Evolutionary conservation across 257 asterid species (phyloP).

Genomic region (Jacaranda copaia): DNA sequence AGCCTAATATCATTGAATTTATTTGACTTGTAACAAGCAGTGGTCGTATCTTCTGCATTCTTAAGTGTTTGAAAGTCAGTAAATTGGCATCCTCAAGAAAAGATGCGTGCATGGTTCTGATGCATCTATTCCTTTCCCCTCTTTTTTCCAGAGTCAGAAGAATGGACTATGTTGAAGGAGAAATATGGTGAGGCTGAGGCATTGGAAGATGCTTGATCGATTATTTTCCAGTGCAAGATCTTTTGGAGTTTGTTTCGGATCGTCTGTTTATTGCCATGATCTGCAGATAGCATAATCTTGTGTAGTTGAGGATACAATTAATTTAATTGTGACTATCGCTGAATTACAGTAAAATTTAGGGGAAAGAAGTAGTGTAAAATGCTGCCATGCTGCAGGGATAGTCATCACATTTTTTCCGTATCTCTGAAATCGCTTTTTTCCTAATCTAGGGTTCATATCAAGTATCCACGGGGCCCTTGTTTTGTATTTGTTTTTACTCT

Average conservation of each 20-base stretch:
- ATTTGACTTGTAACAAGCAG: not conserved
- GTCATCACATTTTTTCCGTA: slow-evolving; percentile 14
- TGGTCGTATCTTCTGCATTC: not conserved
- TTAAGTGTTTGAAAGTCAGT: not conserved
- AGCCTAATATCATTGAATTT: not conserved
- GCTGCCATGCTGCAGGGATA: slow-evolving; percentile 33
- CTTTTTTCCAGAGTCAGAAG: slow-evolving; percentile 65
- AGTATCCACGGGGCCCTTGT: slow-evolving; percentile 35
- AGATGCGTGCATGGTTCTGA: slow-evolving; percentile 12
- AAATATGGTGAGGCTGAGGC: slow-evolving; percentile 56
- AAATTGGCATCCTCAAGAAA: not conserved
- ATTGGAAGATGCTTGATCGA: slow-evolving; percentile 53
- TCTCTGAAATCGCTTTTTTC: slow-evolving; percentile 13
- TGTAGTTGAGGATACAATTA: slow-evolving; percentile 33
- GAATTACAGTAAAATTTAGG: slow-evolving; percentile 22
- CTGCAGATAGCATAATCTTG: slow-evolving; percentile 29
- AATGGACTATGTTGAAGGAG: slow-evolving; percentile 69
- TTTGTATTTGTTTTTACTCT: slow-evolving; percentile 30
- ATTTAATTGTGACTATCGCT: slow-evolving; percentile 14
- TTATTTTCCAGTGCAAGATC: not conserved
- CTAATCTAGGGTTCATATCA: slow-evolving; percentile 33
- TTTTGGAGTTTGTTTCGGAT: slow-evolving; percentile 31
- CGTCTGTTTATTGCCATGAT: slow-evolving; percentile 31
- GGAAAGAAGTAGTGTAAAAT: slow-evolving; percentile 25
- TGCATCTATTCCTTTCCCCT: not conserved